These are phyloP conservation scores for Backusella westeae DNA, from an alignment of 192 early-diverging fungal genomes.

Conservation along the genomic window DNA sequence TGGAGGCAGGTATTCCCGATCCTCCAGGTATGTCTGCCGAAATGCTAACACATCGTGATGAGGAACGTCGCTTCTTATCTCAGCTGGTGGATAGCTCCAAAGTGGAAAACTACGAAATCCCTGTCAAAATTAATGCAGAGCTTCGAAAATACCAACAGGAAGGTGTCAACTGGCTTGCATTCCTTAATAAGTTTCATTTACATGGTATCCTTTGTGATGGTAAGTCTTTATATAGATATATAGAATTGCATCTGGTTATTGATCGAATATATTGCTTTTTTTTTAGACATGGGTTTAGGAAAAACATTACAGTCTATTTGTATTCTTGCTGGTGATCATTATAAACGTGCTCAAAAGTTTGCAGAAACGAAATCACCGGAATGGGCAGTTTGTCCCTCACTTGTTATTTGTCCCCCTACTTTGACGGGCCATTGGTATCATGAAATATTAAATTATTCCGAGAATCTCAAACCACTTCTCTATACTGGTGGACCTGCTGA, in stretches of 20 bases:
- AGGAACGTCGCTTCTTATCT: slow-evolving; percentile 91
- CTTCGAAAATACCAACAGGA: slow-evolving; percentile 97
- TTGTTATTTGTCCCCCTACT: slow-evolving; percentile 96
- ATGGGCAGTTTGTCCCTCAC: slow-evolving; percentile 69
- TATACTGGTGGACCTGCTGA: slow-evolving; percentile 86
- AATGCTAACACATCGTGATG: slow-evolving; percentile 76
- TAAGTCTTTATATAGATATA: slow-evolving; percentile 25
- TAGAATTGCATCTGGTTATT: neutral
- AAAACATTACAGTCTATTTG: slow-evolving; percentile 98
- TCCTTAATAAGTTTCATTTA: slow-evolving; percentile 93
- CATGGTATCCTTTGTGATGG: slow-evolving; percentile 98
- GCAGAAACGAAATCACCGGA: slow-evolving; percentile 56
- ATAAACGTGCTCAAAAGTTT: slow-evolving; percentile 61
- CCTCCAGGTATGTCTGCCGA: slow-evolving; percentile 82
- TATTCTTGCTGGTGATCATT: slow-evolving; percentile 89
- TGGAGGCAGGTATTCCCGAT: slow-evolving; percentile 95
- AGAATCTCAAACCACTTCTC: slow-evolving; percentile 72
- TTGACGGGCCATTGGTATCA: slow-evolving; percentile 95
- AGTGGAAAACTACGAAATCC: slow-evolving; percentile 83
- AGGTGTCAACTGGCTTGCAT: slow-evolving; percentile 98
- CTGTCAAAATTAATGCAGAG: slow-evolving; percentile 89
- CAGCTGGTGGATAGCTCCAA: slow-evolving; percentile 91
- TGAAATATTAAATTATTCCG: slow-evolving; percentile 84
- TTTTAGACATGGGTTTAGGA: slow-evolving; percentile 93
- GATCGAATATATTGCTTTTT: neutral